Percentiles rank a stretch among this genome's conserved stretches.
These are phyloP conservation scores for Sporothrix mexicana DNA, from an alignment of 2,329 filamentous ascomycete species.

Conservation along the genomic window DNA sequence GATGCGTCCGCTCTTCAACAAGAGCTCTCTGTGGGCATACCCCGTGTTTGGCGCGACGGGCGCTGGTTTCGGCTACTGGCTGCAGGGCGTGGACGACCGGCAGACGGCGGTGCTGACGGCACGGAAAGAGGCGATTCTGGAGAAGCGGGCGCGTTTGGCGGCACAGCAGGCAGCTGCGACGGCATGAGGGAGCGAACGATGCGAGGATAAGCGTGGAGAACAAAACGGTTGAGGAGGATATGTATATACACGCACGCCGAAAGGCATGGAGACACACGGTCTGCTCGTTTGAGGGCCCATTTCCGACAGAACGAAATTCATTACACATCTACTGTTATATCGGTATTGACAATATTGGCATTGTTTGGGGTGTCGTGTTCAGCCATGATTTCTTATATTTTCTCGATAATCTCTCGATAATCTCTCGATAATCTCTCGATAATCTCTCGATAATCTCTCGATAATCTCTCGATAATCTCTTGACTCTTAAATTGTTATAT, in stretches of 20 bases:
- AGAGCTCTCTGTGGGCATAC: slow-evolving; percentile 85
- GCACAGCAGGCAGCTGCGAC: slow-evolving; percentile 59
- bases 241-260: slow-evolving; percentile 23
- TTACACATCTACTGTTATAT: not conserved
- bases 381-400: too few relatives aligned
- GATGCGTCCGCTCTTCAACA: slow-evolving; percentile 93
- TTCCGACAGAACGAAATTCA: slow-evolving; percentile 18
- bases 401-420: too few relatives aligned
- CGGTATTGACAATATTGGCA: not conserved
- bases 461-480: too few relatives aligned
- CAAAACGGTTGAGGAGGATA: not conserved
- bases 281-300: not conserved
- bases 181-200: slow-evolving; percentile 3
- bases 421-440: too few relatives aligned
- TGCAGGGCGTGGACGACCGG: slow-evolving; percentile 84
- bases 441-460: too few relatives aligned
- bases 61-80: slow-evolving; percentile 95
- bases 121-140: slow-evolving; percentile 79
- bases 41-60: slow-evolving; percentile 85
- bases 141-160: slow-evolving; percentile 84
- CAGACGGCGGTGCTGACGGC: slow-evolving; percentile 79
- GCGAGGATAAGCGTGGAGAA: too few relatives aligned
- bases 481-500: not conserved
- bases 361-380: too few relatives aligned
- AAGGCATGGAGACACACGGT: slow-evolving; percentile 16